Evolutionary conservation across 2,329 filamentous ascomycete species (phyloP).

Genomic region (Zasmidium cellare): DNA sequence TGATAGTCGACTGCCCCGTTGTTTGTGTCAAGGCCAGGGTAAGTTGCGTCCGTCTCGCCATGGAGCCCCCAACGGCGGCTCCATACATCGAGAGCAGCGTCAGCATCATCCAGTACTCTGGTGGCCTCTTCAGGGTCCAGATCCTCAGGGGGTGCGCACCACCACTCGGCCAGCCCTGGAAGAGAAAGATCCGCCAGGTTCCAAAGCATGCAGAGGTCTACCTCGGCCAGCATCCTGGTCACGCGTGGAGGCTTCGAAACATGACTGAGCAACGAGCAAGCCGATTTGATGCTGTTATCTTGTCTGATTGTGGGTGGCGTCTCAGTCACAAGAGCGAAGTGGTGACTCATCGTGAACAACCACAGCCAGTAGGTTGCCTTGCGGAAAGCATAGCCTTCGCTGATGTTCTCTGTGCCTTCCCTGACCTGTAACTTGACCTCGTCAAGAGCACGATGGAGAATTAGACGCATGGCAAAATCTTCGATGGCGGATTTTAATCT

Average conservation of each 20-base stretch:
- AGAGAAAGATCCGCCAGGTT: conserved; percentile 1
- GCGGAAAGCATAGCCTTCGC: neutral
- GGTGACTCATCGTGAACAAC: conserved; percentile 6
- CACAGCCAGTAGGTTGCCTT: conserved; percentile 10
- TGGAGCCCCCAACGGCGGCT: conserved; percentile 7
- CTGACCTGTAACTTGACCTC: neutral
- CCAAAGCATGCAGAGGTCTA: conserved; percentile 10
- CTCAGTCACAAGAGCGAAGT: conserved; percentile 8
- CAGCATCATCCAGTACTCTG: conserved; percentile 7
- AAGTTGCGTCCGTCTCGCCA: conserved; percentile 7
- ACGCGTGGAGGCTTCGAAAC: conserved; percentile 3
- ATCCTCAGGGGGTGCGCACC: neutral
- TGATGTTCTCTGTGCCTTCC: neutral
- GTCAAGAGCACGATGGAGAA: conserved; percentile 1
- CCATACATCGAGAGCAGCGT: conserved; percentile 10
- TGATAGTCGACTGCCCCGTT: conserved; percentile 8
- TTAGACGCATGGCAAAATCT: conserved; percentile 4
- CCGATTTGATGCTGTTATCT: conserved; percentile 5
- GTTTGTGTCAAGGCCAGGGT: conserved; percentile 4
- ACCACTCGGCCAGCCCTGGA: conserved; percentile 5
- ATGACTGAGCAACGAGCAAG: conserved; percentile 2
- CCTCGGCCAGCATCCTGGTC: conserved; percentile 7
- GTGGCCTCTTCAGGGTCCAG: conserved; percentile 2
- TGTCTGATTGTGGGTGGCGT: conserved; percentile 6
- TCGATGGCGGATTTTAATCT: conserved; percentile 4